A percentile compares a stretch with the other conserved stretches of the same genome.
phyloP scores from a whole-genome alignment of 208 protist genomes.

The Balamuthia mandrillaris region DNA sequence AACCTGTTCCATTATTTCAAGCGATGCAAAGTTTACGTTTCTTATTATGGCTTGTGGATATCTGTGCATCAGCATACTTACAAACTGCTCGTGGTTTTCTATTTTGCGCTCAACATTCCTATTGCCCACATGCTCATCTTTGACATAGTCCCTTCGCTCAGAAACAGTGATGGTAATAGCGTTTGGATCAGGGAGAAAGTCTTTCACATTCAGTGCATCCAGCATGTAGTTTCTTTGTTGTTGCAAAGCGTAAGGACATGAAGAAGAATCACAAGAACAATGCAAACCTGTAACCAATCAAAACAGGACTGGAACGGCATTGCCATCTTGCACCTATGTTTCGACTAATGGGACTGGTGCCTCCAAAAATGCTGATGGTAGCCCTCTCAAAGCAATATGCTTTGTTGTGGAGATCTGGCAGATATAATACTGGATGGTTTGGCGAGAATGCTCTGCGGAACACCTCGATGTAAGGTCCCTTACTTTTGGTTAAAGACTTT shows the following conservation, averaged over 20 bases:
- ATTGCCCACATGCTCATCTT: background rate
- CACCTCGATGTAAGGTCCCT: too few species aligned
- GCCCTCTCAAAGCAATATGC: too few species aligned
- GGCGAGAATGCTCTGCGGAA: too few species aligned
- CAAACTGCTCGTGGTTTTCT: background rate
- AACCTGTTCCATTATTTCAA: background rate
- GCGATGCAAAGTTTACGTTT: slow-evolving; percentile 6
- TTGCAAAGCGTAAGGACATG: background rate
- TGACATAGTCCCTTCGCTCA: background rate
- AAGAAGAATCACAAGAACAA: background rate
- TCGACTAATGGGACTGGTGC: too few species aligned
- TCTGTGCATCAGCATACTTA: background rate
- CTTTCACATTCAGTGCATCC: background rate
- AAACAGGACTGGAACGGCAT: too few species aligned
- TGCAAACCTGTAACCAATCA: too few species aligned
- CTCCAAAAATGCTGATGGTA: too few species aligned
- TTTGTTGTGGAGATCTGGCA: too few species aligned
- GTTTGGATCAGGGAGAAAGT: background rate
- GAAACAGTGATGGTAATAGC: slow-evolving; percentile 7
- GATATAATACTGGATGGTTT: too few species aligned
- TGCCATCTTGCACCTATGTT: too few species aligned
- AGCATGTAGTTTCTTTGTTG: background rate
- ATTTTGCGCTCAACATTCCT: background rate
- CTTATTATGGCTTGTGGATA: background rate
- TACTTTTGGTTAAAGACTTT: too few species aligned